Evolutionary conservation across 208 protist species (phyloP).

Genomic region (Spongospora subterranea): DNA sequence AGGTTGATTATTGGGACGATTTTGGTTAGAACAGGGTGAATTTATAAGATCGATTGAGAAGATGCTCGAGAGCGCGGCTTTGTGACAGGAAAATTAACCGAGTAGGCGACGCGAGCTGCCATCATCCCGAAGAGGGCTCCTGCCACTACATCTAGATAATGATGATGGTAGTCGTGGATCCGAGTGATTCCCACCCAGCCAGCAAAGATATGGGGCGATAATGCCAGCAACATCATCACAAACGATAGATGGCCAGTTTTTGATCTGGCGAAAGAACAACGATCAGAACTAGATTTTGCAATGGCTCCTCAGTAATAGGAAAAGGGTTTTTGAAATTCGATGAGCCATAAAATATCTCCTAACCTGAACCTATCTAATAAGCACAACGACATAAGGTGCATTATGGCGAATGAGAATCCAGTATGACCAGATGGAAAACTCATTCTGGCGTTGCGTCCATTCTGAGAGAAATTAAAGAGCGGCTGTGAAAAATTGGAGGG

Average conservation of each 20-base stretch:
- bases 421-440: slow-evolving; percentile 7
- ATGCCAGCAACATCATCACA: not conserved
- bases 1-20: too few relatives aligned
- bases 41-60: too few relatives aligned
- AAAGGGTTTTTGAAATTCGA: too few relatives aligned
- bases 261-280: too few relatives aligned
- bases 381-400: not conserved
- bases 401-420: not conserved
- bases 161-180: slow-evolving; percentile 19
- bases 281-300: too few relatives aligned
- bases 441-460: not conserved
- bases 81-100: not conserved
- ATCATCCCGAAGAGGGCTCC: not conserved
- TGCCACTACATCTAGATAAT: not conserved
- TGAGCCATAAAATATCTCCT: not conserved
- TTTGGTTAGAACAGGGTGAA: too few relatives aligned
- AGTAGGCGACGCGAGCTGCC: not conserved
- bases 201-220: not conserved
- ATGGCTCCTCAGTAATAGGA: too few relatives aligned
- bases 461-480: not conserved
- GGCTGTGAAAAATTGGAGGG: not conserved
- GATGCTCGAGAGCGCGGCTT: too few relatives aligned
- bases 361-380: not conserved
- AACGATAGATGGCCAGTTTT: too few relatives aligned
- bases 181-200: not conserved